Percentiles rank a stretch among this genome's conserved stretches.
Evolutionary conservation across 2,329 filamentous ascomycete genomes (phyloP).

Genomic region (Colletotrichum coccodes): DNA sequence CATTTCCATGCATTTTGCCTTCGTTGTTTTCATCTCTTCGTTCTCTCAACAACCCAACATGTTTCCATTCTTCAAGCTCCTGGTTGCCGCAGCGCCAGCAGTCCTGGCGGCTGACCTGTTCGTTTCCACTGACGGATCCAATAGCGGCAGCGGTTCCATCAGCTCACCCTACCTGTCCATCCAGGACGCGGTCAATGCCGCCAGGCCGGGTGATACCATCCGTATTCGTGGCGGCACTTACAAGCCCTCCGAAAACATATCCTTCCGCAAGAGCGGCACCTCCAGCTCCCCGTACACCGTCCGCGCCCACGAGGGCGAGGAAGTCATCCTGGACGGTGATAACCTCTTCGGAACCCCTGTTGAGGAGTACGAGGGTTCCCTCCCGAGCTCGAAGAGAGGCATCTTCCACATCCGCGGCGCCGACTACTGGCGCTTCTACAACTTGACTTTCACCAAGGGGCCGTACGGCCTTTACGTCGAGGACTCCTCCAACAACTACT

Average conservation of each 20-base stretch:
- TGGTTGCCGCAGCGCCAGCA: slow-evolving; percentile 5
- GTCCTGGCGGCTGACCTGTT: slow-evolving; percentile 48
- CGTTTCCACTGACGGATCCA: slow-evolving; percentile 54
- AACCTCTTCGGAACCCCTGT: slow-evolving; percentile 50
- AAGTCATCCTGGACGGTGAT: slow-evolving; percentile 57
- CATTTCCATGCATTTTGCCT: no score
- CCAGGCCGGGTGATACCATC: slow-evolving; percentile 53
- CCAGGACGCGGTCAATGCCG: slow-evolving; percentile 55
- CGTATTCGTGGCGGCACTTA: slow-evolving; percentile 48
- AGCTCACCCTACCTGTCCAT: slow-evolving; percentile 54
- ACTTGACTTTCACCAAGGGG: slow-evolving; percentile 47
- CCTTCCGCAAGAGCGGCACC: slow-evolving; percentile 55
- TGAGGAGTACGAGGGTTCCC: slow-evolving; percentile 45
- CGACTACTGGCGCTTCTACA: slow-evolving; percentile 45
- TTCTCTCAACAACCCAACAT: no score
- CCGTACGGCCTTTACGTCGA: slow-evolving; percentile 48
- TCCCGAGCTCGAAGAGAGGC: slow-evolving; percentile 53
- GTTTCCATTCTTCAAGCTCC: slow-evolving; percentile 10
- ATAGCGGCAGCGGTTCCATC: slow-evolving; percentile 48
- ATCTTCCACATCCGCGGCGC: slow-evolving; percentile 56
- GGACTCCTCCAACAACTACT: slow-evolving; percentile 48
- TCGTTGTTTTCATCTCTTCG: no score
- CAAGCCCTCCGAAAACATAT: slow-evolving; percentile 55
- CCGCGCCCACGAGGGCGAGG: slow-evolving; percentile 51
- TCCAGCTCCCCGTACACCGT: slow-evolving; percentile 51